These are phyloP conservation scores for Schwanniomyces occidentalis DNA, from an alignment of 805 yeast genomes.

Conservation along the genomic window DNA sequence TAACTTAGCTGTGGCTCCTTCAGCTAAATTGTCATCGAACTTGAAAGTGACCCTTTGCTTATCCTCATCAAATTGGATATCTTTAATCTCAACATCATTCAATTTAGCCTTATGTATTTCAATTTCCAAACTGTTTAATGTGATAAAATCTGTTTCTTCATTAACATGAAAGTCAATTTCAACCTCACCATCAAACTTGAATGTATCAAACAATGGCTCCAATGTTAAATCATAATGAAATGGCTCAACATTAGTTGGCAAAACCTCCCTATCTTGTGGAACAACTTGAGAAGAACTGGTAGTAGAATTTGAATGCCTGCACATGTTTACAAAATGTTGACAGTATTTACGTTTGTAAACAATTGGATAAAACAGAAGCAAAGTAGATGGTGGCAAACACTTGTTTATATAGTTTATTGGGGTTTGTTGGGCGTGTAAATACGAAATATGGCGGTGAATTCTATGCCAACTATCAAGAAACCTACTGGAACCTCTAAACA, in stretches of 20 bases:
- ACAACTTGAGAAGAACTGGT: slow-evolving; percentile 11
- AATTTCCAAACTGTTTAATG: slow-evolving; percentile 65
- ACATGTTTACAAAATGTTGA: slow-evolving; percentile 11
- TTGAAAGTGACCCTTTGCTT: slow-evolving; percentile 41
- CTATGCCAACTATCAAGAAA: too few species aligned
- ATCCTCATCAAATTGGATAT: slow-evolving; percentile 34
- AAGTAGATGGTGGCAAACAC: too few species aligned
- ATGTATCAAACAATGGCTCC: slow-evolving; percentile 50
- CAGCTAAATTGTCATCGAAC: slow-evolving; percentile 32
- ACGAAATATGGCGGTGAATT: too few species aligned
- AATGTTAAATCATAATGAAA: slow-evolving; percentile 39
- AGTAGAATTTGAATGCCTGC: slow-evolving; percentile 11
- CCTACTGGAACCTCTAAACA: too few species aligned
- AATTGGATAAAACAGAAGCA: too few species aligned
- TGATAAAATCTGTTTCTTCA: slow-evolving; percentile 46
- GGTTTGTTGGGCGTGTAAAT: too few species aligned
- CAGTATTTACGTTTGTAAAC: too few species aligned
- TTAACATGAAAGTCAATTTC: slow-evolving; percentile 55
- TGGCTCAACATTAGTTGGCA: slow-evolving; percentile 45
- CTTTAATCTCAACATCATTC: slow-evolving; percentile 23
- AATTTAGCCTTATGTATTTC: slow-evolving; percentile 53
- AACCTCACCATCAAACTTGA: slow-evolving; percentile 59
- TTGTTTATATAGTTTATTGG: too few species aligned
- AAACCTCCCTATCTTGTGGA: slow-evolving; percentile 36
- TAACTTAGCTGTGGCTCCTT: slow-evolving; percentile 44